phyloP scores from a whole-genome alignment of 1,139 yeast species.

The Kurtzmaniella quercitrusa region DNA sequence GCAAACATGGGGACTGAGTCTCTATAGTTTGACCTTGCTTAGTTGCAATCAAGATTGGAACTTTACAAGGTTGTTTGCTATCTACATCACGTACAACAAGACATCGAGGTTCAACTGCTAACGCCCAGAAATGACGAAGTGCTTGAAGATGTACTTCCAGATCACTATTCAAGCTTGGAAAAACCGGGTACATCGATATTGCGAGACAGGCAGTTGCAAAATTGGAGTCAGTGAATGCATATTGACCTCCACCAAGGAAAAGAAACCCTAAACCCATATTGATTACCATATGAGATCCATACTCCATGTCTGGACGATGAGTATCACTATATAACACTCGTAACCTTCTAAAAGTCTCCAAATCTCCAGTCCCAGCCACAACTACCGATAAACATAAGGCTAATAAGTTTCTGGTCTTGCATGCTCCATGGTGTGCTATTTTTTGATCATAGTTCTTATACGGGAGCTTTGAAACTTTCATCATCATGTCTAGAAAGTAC shows the following conservation, averaged over 20 bases:
- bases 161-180: constrained; percentile 45
- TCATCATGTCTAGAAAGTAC: constrained; percentile 56
- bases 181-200: constrained; percentile 71
- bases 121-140: constrained; percentile 85
- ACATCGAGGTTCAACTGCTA: constrained; percentile 80
- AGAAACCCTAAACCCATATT: constrained; percentile 84
- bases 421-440: constrained; percentile 53
- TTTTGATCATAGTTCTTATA: constrained; percentile 56
- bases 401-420: constrained; percentile 55
- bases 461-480: constrained; percentile 47
- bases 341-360: constrained; percentile 68
- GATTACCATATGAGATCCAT: constrained; percentile 74
- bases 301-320: constrained; percentile 38
- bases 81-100: constrained; percentile 68
- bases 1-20: constrained; percentile 57
- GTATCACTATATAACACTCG: constrained; percentile 64
- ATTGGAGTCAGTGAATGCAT: constrained; percentile 63
- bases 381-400: constrained; percentile 65
- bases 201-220: constrained; percentile 72
- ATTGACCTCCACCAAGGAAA: constrained; percentile 91
- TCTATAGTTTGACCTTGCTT: constrained; percentile 31
- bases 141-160: constrained; percentile 75
- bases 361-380: constrained; percentile 92
- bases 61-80: constrained; percentile 48
- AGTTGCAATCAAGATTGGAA: constrained; percentile 45